Conservation (phyloP, 1,284 basidiomycete genomes). For the Trichosporon sp. region DNA sequence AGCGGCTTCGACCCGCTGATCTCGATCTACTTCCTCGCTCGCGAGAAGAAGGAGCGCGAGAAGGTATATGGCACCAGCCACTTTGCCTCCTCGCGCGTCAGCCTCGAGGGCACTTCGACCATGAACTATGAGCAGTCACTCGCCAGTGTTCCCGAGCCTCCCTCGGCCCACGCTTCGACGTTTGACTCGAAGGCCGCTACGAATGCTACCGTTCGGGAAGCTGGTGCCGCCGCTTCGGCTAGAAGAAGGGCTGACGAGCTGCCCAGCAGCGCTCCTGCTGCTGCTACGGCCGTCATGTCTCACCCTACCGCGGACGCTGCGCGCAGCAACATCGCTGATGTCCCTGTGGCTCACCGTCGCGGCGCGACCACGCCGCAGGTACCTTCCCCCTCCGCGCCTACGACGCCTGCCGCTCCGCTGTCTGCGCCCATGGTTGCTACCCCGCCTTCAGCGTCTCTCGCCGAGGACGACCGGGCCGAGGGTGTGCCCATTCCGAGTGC, state of each 20-base stretch:
- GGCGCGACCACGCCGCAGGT: slow-evolving; percentile 10
- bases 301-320: slow-evolving; percentile 43
- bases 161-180: slow-evolving; percentile 50
- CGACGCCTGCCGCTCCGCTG: slow-evolving; percentile 50
- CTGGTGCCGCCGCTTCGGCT: slow-evolving; percentile 34
- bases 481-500: slow-evolving; percentile 38
- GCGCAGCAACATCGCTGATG: slow-evolving; percentile 35
- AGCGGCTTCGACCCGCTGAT: slow-evolving; percentile 89
- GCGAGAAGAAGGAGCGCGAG: slow-evolving; percentile 92
- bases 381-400: slow-evolving; percentile 25
- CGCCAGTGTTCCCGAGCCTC: slow-evolving; percentile 71
- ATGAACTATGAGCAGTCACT: slow-evolving; percentile 65
- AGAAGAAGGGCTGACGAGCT: slow-evolving; percentile 38
- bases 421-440: slow-evolving; percentile 54
- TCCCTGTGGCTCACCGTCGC: slow-evolving; percentile 50
- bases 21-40: slow-evolving; percentile 91
- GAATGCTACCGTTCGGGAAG: neutral
- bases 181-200: slow-evolving; percentile 21
- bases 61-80: slow-evolving; percentile 85
- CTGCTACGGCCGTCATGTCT: slow-evolving; percentile 41
- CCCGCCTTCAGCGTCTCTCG: neutral
- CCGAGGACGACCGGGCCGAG: neutral
- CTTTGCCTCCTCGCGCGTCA: slow-evolving; percentile 85
- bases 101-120: slow-evolving; percentile 35
- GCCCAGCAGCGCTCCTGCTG: neutral